A percentile compares a stretch with the other conserved stretches of the same genome.
Evolutionary conservation across 805 yeast genomes (phyloP).

Genomic region (Cyberlindnera petersonii): DNA sequence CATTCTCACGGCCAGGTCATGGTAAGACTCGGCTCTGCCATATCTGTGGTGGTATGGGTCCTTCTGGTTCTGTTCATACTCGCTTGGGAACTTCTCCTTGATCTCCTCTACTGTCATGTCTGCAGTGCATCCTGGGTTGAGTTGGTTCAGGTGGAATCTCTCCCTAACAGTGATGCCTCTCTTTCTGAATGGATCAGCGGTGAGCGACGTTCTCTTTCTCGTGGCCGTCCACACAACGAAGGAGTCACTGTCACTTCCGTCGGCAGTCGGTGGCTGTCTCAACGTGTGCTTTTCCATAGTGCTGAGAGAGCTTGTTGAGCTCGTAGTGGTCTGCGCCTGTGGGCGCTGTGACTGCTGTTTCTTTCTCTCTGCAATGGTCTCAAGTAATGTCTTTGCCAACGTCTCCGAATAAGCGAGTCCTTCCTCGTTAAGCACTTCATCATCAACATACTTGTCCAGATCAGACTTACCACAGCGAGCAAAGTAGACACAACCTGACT

Average conservation of each 20-base stretch:
- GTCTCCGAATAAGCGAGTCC: slow-evolving; percentile 66
- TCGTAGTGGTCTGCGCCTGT: slow-evolving; percentile 10
- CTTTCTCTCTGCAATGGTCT: slow-evolving; percentile 32
- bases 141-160: slow-evolving; percentile 78
- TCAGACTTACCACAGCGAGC: slow-evolving; percentile 68
- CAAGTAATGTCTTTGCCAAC: slow-evolving; percentile 53
- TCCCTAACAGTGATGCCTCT: slow-evolving; percentile 63
- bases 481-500: slow-evolving; percentile 86
- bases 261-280: slow-evolving; percentile 42
- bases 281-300: slow-evolving; percentile 21
- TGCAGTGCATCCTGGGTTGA: slow-evolving; percentile 86
- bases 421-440: slow-evolving; percentile 75
- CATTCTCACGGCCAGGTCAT: slow-evolving; percentile 89
- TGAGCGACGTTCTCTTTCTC: slow-evolving; percentile 74
- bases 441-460: slow-evolving; percentile 57
- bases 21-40: slow-evolving; percentile 91
- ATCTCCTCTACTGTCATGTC: slow-evolving; percentile 62
- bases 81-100: slow-evolving; percentile 57
- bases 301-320: slow-evolving; percentile 17
- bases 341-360: slow-evolving; percentile 2
- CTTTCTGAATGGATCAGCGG: slow-evolving; percentile 65
- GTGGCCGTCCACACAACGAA: slow-evolving; percentile 95
- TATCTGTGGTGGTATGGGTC: slow-evolving; percentile 94
- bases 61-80: slow-evolving; percentile 54
- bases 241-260: slow-evolving; percentile 55